These are phyloP conservation scores for Suillus tomentosus DNA, from an alignment of 768 basidiomycete genomes.

Conservation along the genomic window DNA sequence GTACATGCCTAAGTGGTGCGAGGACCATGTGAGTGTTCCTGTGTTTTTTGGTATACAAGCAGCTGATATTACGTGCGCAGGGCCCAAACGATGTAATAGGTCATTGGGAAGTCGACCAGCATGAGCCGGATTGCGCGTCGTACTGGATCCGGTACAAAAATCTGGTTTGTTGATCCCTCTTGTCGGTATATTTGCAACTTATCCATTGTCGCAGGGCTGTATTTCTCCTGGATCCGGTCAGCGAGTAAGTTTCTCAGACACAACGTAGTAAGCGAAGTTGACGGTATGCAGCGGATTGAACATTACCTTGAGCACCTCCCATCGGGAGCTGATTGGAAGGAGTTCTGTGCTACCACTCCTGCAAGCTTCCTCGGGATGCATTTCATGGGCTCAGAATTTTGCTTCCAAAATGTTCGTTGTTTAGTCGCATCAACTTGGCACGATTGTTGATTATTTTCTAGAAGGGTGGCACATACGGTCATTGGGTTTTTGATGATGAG, in stretches of 20 bases:
- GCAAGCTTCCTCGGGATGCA: slow-evolving; percentile 26
- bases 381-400: slow-evolving; percentile 27
- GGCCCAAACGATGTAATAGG: slow-evolving; percentile 25
- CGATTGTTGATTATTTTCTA: slow-evolving; percentile 8
- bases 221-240: slow-evolving; percentile 5
- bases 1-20: slow-evolving; percentile 23
- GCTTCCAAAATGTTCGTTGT: slow-evolving; percentile 24
- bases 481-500: slow-evolving; percentile 28
- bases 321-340: slow-evolving; percentile 29
- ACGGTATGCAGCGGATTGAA: slow-evolving; percentile 28
- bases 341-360: slow-evolving; percentile 37
- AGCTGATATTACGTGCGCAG: slow-evolving; percentile 14
- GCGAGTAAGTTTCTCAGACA: slow-evolving; percentile 6
- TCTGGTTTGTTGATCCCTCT: background rate
- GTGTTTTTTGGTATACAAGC: background rate
- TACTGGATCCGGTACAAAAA: slow-evolving; percentile 31
- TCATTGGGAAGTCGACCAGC: slow-evolving; percentile 28
- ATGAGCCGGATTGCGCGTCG: slow-evolving; percentile 30
- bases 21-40: slow-evolving; percentile 21
- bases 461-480: slow-evolving; percentile 23
- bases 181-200: background rate
- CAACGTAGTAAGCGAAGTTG: background rate
- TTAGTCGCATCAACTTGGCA: background rate
- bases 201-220: slow-evolving; percentile 8
- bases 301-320: slow-evolving; percentile 32